Evolutionary conservation across 2,329 filamentous ascomycete genomes (phyloP).

Genomic region (Verticillium dahliae): DNA sequence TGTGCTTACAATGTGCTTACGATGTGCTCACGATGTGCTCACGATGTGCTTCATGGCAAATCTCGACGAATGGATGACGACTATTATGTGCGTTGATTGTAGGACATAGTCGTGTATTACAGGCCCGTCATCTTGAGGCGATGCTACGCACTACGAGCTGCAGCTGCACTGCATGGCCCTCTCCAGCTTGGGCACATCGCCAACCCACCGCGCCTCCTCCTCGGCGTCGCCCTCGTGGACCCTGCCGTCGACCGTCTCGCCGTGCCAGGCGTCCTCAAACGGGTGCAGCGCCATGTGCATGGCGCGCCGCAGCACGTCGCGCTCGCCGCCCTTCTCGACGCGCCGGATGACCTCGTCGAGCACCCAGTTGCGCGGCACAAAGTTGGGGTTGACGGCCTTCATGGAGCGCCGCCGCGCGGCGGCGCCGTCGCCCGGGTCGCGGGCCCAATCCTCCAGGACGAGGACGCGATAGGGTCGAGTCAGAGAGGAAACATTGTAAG

Average conservation of each 20-base stretch:
- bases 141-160: conserved; percentile 56
- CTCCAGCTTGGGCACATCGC: conserved; percentile 72
- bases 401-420: conserved; percentile 62
- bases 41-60: too few relatives aligned
- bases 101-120: too few relatives aligned
- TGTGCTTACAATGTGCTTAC: too few relatives aligned
- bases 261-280: conserved; percentile 72
- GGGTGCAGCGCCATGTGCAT: conserved; percentile 81
- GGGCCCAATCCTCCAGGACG: conserved; percentile 73
- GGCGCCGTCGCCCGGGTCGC: conserved; percentile 40
- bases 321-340: conserved; percentile 78
- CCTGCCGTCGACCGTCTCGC: conserved; percentile 36
- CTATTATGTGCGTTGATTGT: too few relatives aligned
- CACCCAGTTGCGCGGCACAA: conserved; percentile 85
- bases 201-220: conserved; percentile 77
- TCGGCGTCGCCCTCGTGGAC: conserved; percentile 52
- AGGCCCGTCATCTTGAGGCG: too few relatives aligned
- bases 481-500: too few relatives aligned
- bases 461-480: too few relatives aligned
- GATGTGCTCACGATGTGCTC: too few relatives aligned
- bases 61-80: too few relatives aligned
- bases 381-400: conserved; percentile 88
- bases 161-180: conserved; percentile 92
- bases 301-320: conserved; percentile 67
- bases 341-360: conserved; percentile 87